phyloP scores from a whole-genome alignment of 164 flowering plant species.

The Tetrastigma voinierianum region DNA sequence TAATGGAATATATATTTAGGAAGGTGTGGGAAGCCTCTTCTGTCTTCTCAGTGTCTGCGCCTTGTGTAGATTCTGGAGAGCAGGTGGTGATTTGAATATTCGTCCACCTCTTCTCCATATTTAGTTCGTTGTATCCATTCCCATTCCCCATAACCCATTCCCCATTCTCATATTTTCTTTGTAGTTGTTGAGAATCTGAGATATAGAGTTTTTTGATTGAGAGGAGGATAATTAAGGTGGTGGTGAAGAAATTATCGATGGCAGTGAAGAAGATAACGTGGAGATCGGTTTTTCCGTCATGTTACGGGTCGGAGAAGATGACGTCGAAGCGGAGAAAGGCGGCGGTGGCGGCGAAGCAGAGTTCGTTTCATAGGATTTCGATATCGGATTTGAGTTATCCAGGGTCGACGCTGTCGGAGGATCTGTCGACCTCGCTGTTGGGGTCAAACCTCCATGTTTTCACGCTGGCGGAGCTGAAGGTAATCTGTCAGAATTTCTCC shows the following conservation, averaged over 20 bases:
- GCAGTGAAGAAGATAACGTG: slow-evolving; percentile 19
- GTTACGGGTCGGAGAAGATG: slow-evolving; percentile 9
- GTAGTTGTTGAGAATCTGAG: too few species aligned
- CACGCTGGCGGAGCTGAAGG: slow-evolving; percentile 50
- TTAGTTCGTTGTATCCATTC: neutral
- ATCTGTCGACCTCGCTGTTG: slow-evolving; percentile 52
- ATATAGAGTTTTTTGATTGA: neutral
- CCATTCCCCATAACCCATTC: too few species aligned
- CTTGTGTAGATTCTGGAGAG: neutral
- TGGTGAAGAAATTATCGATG: neutral
- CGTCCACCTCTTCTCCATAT: neutral
- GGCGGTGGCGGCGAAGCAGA: slow-evolving; percentile 15
- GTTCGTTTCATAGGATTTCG: slow-evolving; percentile 39
- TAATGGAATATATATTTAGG: too few species aligned
- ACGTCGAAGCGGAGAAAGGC: slow-evolving; percentile 10
- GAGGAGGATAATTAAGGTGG: neutral
- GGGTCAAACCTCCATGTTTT: slow-evolving; percentile 55
- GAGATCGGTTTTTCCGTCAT: slow-evolving; percentile 19
- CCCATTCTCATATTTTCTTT: too few species aligned
- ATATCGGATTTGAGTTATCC: slow-evolving; percentile 44
- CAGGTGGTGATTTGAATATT: slow-evolving; percentile 16
- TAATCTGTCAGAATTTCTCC: slow-evolving; percentile 60
- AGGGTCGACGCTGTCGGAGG: slow-evolving; percentile 38
- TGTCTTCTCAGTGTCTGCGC: neutral
- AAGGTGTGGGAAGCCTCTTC: slow-evolving; percentile 7